Conservation (phyloP, 1,284 basidiomycete genomes). For the Pholiota adiposa region DNA sequence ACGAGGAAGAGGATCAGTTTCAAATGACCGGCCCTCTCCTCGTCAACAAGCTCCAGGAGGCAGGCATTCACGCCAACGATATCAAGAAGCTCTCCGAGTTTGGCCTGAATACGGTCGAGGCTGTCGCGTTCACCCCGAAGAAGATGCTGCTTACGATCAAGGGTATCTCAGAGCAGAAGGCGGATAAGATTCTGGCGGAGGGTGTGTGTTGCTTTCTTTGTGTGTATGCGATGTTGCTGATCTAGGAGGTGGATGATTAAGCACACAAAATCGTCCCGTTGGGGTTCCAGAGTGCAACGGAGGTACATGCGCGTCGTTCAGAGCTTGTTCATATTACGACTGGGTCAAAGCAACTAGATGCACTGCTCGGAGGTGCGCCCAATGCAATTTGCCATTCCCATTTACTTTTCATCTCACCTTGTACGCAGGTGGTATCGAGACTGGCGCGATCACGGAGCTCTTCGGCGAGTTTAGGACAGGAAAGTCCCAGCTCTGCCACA, state of each 20-base stretch:
- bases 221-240: not conserved
- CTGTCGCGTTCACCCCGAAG: constrained; percentile 97
- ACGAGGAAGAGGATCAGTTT: constrained; percentile 63
- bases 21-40: constrained; percentile 79
- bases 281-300: constrained; percentile 98
- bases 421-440: constrained; percentile 97
- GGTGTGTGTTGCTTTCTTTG: constrained; percentile 55
- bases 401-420: not conserved
- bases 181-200: constrained; percentile 94
- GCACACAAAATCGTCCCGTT: constrained; percentile 96
- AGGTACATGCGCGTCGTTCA: constrained; percentile 94
- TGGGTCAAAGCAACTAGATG: constrained; percentile 95
- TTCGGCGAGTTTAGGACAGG: constrained; percentile 99
- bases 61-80: constrained; percentile 89
- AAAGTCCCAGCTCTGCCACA: constrained; percentile 98
- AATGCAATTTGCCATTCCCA: not conserved
- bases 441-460: constrained; percentile 97
- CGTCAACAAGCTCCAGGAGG: constrained; percentile 86
- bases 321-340: constrained; percentile 98
- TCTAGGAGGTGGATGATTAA: constrained; percentile 33
- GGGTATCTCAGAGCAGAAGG: constrained; percentile 97
- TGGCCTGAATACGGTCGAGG: constrained; percentile 93
- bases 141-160: constrained; percentile 92
- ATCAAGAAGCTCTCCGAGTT: constrained; percentile 96
- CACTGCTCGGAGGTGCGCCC: constrained; percentile 85